Conservation (phyloP, 2,329 filamentous ascomycete species). For the Westerdykella ornata region DNA sequence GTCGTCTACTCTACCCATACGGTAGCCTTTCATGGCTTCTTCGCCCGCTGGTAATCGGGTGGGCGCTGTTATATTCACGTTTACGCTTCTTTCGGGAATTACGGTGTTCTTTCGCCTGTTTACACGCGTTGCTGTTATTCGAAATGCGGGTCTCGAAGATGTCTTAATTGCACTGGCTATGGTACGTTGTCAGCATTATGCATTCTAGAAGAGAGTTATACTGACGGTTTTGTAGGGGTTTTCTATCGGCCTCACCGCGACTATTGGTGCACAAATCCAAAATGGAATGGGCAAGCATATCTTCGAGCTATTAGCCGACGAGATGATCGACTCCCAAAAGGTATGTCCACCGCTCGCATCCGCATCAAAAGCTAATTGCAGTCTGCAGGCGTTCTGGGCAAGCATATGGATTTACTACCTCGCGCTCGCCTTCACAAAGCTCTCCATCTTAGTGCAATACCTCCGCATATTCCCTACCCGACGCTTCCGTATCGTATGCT, state of each 20-base stretch:
- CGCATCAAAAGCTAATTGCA: conserved; percentile 8
- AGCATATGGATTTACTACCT: conserved; percentile 31
- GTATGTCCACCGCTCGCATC: conserved; percentile 3
- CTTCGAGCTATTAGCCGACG: conserved; percentile 7
- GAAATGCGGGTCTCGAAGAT: conserved; percentile 25
- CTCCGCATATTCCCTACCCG: conserved; percentile 25
- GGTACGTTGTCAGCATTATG: conserved; percentile 13
- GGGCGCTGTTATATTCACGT: conserved; percentile 26
- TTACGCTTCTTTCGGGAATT: conserved; percentile 27
- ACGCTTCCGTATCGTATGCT: conserved; percentile 25
- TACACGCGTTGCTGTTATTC: conserved; percentile 21
- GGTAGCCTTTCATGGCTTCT: conserved; percentile 7
- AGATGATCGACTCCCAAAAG: conserved; percentile 11
- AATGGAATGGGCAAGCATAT: conserved; percentile 27
- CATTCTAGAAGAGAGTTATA: too few species aligned
- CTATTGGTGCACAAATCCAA: conserved; percentile 24
- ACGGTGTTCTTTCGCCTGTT: conserved; percentile 29
- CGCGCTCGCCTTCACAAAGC: conserved; percentile 26
- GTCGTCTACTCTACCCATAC: too few species aligned
- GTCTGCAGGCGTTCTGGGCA: conserved; percentile 30
- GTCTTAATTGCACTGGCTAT: conserved; percentile 26
- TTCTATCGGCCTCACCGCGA: conserved; percentile 24
- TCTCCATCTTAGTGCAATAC: conserved; percentile 30
- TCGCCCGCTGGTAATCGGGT: conserved; percentile 27
- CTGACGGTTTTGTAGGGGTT: conserved; percentile 15